Conservation (phyloP, 371 early-diverging fungal genomes). For the Zopfochytrium polystomum region DNA sequence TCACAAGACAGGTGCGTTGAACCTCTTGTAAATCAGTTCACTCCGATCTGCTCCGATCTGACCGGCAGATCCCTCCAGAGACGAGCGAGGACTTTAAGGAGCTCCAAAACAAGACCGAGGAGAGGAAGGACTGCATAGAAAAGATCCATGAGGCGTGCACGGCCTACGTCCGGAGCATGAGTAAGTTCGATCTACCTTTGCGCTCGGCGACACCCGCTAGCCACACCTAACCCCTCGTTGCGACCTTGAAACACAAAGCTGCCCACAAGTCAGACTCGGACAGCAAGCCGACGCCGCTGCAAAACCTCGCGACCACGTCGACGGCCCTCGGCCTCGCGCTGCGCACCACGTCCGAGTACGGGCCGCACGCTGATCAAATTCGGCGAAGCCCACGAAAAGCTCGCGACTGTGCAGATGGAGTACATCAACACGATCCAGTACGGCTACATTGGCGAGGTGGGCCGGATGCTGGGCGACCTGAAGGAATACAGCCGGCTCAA, state of each 20-base stretch:
- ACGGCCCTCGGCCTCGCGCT: slow-evolving; percentile 4
- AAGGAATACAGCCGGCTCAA: slow-evolving; percentile 67
- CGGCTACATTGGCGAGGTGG: slow-evolving; percentile 36
- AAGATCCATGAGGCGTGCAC: slow-evolving; percentile 30
- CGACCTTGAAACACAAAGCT: neutral
- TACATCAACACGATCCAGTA: slow-evolving; percentile 38
- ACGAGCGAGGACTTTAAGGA: slow-evolving; percentile 49
- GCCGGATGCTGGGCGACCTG: slow-evolving; percentile 50
- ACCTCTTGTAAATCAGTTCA: slow-evolving; percentile 1
- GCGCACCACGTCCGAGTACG: neutral
- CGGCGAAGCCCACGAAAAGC: slow-evolving; percentile 63
- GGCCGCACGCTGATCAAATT: slow-evolving; percentile 48
- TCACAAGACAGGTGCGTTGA: slow-evolving; percentile 38
- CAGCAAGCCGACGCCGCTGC: slow-evolving; percentile 10
- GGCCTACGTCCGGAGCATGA: slow-evolving; percentile 34
- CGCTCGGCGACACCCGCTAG: neutral
- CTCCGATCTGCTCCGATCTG: neutral
- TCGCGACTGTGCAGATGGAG: slow-evolving; percentile 61
- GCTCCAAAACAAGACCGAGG: slow-evolving; percentile 44
- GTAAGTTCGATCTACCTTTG: slow-evolving; percentile 19
- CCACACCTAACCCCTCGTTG: neutral
- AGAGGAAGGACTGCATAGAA: slow-evolving; percentile 38
- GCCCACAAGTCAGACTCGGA: slow-evolving; percentile 1
- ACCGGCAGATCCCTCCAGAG: slow-evolving; percentile 28
- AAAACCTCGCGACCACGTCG: slow-evolving; percentile 6